phyloP scores from a whole-genome alignment of 768 basidiomycete species.

The Leucocoprinus sp. region DNA sequence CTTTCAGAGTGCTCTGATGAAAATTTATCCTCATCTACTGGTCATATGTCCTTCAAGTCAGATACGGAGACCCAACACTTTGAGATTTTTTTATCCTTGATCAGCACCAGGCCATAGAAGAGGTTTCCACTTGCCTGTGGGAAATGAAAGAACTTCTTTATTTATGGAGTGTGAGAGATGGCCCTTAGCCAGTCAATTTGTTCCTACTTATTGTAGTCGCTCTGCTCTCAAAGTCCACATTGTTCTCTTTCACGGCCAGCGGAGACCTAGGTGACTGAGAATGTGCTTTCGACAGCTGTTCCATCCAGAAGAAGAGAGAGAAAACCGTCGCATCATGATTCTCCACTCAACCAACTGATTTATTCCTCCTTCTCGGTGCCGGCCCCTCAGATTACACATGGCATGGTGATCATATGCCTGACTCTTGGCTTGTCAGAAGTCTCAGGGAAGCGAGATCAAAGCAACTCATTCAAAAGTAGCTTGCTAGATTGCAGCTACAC shows the following conservation, averaged over 20 bases:
- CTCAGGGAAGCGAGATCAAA: not conserved
- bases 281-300: not conserved
- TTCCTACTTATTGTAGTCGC: too few species aligned
- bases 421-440: not conserved
- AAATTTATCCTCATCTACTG: not conserved
- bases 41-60: not conserved
- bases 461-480: not conserved
- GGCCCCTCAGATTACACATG: not conserved
- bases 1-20: not conserved
- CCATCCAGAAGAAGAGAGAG: conserved; percentile 1
- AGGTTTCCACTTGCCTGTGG: not conserved
- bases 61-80: not conserved
- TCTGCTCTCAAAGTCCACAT: too few species aligned
- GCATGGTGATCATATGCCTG: conserved; percentile 5
- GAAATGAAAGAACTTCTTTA: not conserved
- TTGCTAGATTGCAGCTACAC: not conserved
- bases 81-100: not conserved
- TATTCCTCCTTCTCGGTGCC: not conserved
- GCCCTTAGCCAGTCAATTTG: too few species aligned
- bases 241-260: too few species aligned
- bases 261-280: too few species aligned
- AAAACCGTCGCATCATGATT: not conserved
- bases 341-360: not conserved
- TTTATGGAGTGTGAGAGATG: not conserved
- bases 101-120: not conserved